Conservation (phyloP, 331 rosid genomes). For the Phaseolus coccineus region DNA sequence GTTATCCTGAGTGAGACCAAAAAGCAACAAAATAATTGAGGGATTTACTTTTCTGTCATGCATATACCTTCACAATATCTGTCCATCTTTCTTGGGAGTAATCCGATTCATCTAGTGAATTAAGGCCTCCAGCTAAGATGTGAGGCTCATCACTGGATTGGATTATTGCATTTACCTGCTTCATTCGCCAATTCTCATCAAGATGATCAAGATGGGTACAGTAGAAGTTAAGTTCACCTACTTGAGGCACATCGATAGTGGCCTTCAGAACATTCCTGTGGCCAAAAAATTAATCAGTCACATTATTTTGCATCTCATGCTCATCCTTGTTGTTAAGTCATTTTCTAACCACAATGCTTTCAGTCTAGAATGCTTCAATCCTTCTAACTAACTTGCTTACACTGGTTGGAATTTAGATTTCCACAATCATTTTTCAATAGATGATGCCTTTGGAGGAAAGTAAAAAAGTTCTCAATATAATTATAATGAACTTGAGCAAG, state of each 20-base stretch:
- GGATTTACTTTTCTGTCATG: neutral
- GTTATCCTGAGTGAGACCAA: neutral
- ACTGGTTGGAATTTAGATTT: slow-evolving; percentile 23
- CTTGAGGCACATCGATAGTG: slow-evolving; percentile 80
- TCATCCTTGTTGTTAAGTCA: slow-evolving; percentile 42
- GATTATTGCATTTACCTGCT: slow-evolving; percentile 84
- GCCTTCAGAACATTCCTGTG: slow-evolving; percentile 92
- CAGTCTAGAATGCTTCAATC: slow-evolving; percentile 12
- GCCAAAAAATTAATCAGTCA: slow-evolving; percentile 5
- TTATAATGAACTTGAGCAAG: slow-evolving; percentile 23
- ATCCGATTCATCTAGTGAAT: slow-evolving; percentile 86
- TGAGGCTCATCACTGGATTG: slow-evolving; percentile 78
- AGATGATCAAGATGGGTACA: slow-evolving; percentile 97
- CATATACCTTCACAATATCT: slow-evolving; percentile 90
- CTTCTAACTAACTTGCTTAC: slow-evolving; percentile 21
- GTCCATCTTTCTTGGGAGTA: slow-evolving; percentile 95
- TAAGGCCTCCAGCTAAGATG: slow-evolving; percentile 87
- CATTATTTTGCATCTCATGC: slow-evolving; percentile 23
- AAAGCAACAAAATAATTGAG: neutral
- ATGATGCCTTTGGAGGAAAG: slow-evolving; percentile 35
- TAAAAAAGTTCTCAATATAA: slow-evolving; percentile 25
- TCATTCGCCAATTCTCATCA: slow-evolving; percentile 95
- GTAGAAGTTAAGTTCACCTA: slow-evolving; percentile 82
- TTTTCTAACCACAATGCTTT: slow-evolving; percentile 39
- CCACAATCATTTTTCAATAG: slow-evolving; percentile 31